Evolutionary conservation across 2,329 filamentous ascomycete genomes (phyloP), one percentile per base, ranked within the genome.

Genomic region (Fusarium burgessii): DNA sequence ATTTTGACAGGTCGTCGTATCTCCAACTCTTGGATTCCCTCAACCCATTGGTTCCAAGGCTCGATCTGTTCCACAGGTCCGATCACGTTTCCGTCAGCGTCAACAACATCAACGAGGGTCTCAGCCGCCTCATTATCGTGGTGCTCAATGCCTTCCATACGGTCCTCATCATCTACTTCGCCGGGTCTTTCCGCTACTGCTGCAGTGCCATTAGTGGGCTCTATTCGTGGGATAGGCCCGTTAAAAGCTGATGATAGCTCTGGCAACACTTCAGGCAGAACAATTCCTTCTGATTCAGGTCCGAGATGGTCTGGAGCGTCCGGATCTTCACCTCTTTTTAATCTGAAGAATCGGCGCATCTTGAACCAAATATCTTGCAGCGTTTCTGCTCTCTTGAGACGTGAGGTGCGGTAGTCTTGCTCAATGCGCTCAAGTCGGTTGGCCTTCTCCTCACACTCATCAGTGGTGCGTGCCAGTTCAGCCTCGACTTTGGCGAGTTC

Each of bases 1-100:
- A 86, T 81, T 62, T 80, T 80, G 57, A 85, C 80, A 1, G 73
- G 73, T 14, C 84, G 79, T 68, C 76, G 78, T 43, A 86, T 72
- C 5, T 83, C 80, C 5, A 82, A 58, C 15, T 78, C 68, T 20
- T 81, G 77, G 14, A 85, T 78, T 9, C 75, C 78, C 15, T 80
- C 74, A 7, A 84, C 78, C 76, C 80, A 82, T n/a, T 79, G 78
- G 54, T 85, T 85, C 72, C 79, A 79, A 1, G 77, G 76, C 23
- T 79, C 77, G 23, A 83, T 79, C 1, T 76, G 78, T 42, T 78
- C 75, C 35, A 86, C 70, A 8, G 77, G 72, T 4, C 82, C 84
- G 20, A 86, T 75, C 9, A 81, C 61, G 4, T 76, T 75, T n/a
- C 82, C 83, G 6, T 81, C 78, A 0, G 78, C 74, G 61, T 82